Percentiles rank a stretch among this genome's conserved stretches.
Evolutionary conservation across 1,284 basidiomycete species (phyloP).

Genomic region (Tranzscheliella williamsii): DNA sequence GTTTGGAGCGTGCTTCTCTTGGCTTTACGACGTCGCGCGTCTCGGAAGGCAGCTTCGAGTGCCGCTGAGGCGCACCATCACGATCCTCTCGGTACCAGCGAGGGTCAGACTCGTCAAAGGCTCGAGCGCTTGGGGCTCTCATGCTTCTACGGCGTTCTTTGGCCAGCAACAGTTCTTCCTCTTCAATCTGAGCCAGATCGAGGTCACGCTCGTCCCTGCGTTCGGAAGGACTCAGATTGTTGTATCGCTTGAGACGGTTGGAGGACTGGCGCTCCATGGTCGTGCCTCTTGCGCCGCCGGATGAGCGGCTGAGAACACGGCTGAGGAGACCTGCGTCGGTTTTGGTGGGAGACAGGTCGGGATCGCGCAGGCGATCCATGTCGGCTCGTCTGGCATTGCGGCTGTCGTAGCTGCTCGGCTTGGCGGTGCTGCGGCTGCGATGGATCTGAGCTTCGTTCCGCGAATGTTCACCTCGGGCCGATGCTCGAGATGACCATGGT

Average conservation of each 20-base stretch:
- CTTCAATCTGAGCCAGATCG: constrained; percentile 30
- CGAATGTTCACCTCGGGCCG: too few species aligned
- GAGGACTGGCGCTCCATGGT: constrained; percentile 13
- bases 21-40: too few species aligned
- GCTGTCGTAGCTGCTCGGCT: constrained; percentile 17
- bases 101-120: constrained; percentile 20
- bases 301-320: constrained; percentile 20
- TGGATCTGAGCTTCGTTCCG: too few species aligned
- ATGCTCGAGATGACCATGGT: too few species aligned
- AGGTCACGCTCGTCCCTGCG: constrained; percentile 23
- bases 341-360: not conserved
- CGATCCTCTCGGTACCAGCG: constrained; percentile 16
- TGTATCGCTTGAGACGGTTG: constrained; percentile 20
- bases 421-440: too few species aligned
- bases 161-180: constrained; percentile 36
- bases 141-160: constrained; percentile 14
- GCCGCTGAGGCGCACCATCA: not conserved
- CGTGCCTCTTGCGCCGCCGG: constrained; percentile 4
- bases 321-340: constrained; percentile 16
- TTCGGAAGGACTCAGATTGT: constrained; percentile 7
- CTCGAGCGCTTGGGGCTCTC: constrained; percentile 21
- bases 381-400: constrained; percentile 16
- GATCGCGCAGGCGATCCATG: constrained; percentile 1
- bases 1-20: not conserved
- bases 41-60: not conserved